Base-by-base conservation (phyloP, 2,329 filamentous ascomycete genomes). In the Epichloe sylvatica region DNA sequence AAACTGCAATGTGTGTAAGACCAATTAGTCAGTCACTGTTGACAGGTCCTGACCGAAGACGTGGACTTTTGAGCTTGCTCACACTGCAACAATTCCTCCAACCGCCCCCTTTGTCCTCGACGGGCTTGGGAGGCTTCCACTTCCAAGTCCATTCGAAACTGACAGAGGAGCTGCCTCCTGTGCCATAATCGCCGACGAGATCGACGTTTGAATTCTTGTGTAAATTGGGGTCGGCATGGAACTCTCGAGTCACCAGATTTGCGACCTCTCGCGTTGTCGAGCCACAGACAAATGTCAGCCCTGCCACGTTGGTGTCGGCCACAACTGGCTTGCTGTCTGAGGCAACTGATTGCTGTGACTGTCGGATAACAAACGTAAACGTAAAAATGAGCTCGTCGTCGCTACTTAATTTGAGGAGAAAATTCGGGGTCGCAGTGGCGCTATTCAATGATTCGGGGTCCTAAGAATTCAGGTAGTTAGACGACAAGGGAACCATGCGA, bases 191-290 rank as follows among this genome's bases (percentile, higher is more conserved):
- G 3, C 92, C 92, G n/a, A 98, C 83, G 42, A 97, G 75, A 60
- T 94, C 85, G 38, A 98, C 92, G 62, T 97, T 97, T 49, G 89
- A 78, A 62, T 96, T 97, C 64, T 94, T 97, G 71, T 98, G 92
- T 50, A 98, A 73, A 62, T 98, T 98, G 1, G 92, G 92, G 62
- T 98, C 89, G 56, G 91, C 89, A 58, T 97, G 89, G 60, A 98
- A 97, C 66, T 98, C 92, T 58, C 90, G 77, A 15, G 91, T 97
- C 45, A 97, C 83, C 44, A 98, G 72, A 57, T 92, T 96, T 62
- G 97, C 92, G 49, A 98, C 79, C 60, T 98, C 92, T 67, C 80
- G 85, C 34, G 80, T 71, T 47, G 82, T 94, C 0, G 90, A 87
- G 40, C 87, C 91, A 65, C 91, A 91, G 54, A 94, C 84, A 64